Conservation (phyloP, 2,329 filamentous ascomycete genomes). For the Bipolaris oryzae region DNA sequence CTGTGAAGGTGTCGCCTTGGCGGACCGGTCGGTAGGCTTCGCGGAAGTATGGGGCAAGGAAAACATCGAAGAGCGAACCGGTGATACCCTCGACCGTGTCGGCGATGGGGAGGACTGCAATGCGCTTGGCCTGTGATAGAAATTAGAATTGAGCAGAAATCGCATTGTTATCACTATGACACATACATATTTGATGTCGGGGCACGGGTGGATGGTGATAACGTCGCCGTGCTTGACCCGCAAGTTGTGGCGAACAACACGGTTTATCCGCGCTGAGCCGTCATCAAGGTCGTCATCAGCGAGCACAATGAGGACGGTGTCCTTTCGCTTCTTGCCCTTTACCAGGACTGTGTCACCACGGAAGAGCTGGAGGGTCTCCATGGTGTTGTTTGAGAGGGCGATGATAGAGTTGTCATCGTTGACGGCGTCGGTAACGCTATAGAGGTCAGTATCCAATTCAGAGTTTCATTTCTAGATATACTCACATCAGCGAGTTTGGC, state of each 20-base stretch:
- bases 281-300: conserved; percentile 98
- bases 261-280: conserved; percentile 95
- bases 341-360: conserved; percentile 97
- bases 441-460: conserved; percentile 37
- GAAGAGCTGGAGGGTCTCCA: conserved; percentile 98
- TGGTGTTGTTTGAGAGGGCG: conserved; percentile 95
- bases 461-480: conserved; percentile 18
- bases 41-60: conserved; percentile 98
- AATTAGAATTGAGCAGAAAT: conserved; percentile 23
- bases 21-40: conserved; percentile 97
- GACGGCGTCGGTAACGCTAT: conserved; percentile 92
- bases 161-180: neutral
- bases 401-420: conserved; percentile 99
- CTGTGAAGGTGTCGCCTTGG: conserved; percentile 97
- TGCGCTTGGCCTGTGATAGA: conserved; percentile 82
- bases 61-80: conserved; percentile 97
- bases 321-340: conserved; percentile 99
- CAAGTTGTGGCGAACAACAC: conserved; percentile 97
- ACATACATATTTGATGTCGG: conserved; percentile 99
- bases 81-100: conserved; percentile 98
- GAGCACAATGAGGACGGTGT: conserved; percentile 96
- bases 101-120: conserved; percentile 96
- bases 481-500: conserved; percentile 97
- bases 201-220: conserved; percentile 95
- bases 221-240: conserved; percentile 98